phyloP scores from a whole-genome alignment of 768 basidiomycete genomes.

The Suillus spraguei region DNA sequence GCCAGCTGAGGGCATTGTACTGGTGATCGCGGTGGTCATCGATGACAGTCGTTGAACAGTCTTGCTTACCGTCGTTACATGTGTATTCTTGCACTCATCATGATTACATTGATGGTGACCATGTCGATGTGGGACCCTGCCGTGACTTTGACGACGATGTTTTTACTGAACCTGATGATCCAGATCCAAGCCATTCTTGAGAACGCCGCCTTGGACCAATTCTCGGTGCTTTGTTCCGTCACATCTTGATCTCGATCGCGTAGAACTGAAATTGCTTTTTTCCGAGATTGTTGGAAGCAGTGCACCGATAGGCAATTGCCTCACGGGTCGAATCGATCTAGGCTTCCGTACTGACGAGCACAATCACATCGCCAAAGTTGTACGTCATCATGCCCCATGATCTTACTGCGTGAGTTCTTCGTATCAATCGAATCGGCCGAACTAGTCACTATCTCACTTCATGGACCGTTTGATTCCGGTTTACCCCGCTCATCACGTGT shows the following conservation, averaged over 20 bases:
- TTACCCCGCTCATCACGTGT: constrained; percentile 29
- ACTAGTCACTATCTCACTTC: neutral
- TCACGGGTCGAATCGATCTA: neutral
- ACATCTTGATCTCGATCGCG: neutral
- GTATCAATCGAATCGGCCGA: neutral
- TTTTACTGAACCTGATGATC: neutral
- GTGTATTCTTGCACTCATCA: constrained; percentile 7
- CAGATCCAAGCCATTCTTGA: neutral
- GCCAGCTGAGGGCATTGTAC: neutral
- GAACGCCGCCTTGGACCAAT: neutral
- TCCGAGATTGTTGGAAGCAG: neutral
- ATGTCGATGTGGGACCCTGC: neutral
- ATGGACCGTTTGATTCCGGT: constrained; percentile 19
- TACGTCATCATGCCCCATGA: neutral
- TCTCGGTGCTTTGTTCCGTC: neutral
- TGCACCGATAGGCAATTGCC: neutral
- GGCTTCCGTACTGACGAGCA: neutral
- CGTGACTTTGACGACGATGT: neutral
- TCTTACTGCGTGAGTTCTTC: neutral
- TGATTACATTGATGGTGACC: constrained; percentile 2
- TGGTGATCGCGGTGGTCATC: neutral
- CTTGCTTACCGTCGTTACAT: constrained; percentile 7
- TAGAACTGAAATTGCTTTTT: neutral
- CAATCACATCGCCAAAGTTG: neutral
- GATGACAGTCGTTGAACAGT: neutral